A percentile compares a stretch with the other conserved stretches of the same genome.
Conservation (phyloP, 2,329 filamentous ascomycete genomes). For the Alternaria sp. region DNA sequence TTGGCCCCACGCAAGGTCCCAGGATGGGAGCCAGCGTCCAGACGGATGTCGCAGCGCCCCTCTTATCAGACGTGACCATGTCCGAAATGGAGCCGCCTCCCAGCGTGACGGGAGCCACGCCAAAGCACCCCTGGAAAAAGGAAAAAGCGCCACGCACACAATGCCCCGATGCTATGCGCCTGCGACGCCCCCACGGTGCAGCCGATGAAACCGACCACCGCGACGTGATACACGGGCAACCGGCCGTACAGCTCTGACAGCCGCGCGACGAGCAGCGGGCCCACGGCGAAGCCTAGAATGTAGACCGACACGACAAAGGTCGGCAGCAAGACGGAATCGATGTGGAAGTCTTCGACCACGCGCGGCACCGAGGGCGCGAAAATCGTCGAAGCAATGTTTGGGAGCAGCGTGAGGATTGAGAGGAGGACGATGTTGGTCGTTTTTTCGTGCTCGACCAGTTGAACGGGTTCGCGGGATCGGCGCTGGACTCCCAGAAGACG, state of each 20-base stretch:
- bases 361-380: slow-evolving; percentile 69
- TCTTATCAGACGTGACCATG: background rate
- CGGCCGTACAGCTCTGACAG: slow-evolving; percentile 46
- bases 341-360: slow-evolving; percentile 47
- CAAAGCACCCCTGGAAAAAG: too few species aligned
- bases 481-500: slow-evolving; percentile 47
- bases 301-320: slow-evolving; percentile 53
- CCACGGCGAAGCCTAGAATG: slow-evolving; percentile 51
- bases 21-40: slow-evolving; percentile 12
- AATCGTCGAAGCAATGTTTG: slow-evolving; percentile 51
- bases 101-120: too few species aligned
- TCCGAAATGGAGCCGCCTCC: too few species aligned
- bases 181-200: too few species aligned
- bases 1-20: slow-evolving; percentile 38
- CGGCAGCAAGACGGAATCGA: slow-evolving; percentile 43
- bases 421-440: slow-evolving; percentile 49
- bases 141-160: too few species aligned
- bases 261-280: slow-evolving; percentile 51
- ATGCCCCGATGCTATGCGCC: too few species aligned
- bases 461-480: slow-evolving; percentile 52
- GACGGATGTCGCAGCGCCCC: background rate
- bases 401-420: slow-evolving; percentile 50
- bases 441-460: slow-evolving; percentile 51
- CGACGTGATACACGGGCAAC: too few species aligned
- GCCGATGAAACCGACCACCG: too few species aligned